Base-by-base conservation (phyloP, 1,284 basidiomycete species). In the Sutorius eximius region DNA sequence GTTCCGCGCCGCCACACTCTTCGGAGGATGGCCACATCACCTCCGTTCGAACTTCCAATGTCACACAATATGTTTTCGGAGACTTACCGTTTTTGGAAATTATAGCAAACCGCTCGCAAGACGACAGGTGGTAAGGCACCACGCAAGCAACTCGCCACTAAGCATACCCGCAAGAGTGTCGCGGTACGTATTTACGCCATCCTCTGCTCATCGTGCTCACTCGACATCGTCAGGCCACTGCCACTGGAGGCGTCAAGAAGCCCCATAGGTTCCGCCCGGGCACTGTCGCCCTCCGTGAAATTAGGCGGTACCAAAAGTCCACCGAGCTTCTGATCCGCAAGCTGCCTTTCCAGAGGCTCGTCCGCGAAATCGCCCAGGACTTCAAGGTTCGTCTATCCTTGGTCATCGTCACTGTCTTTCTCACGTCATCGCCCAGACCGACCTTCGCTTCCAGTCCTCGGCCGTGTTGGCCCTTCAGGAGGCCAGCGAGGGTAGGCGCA, bases 271-370 rank as follows among this genome's bases (percentile, higher is more conserved):
- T 80, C 76, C 72, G 78, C 44, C 79, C 79, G 5, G 79, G 79
- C 49, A 92, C 89, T 61, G 89, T 92, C 73, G 89, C 89, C 60
- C 85, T 92, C 58, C 86, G 90, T 75, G 89, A 92, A 76, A 92
- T 92, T 68, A 81, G 89, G 71, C 80, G 87, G 60, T 92, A 91
- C 82, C 90, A 92, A 73, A 89, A 87, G 78, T 87, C 87, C 61
- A 87, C 90, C 55, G 87, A 89, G 75, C 81, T 89, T 58, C 76
- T 89, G 63, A 89, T 89, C 74, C 79, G 87, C 70, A 89, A 89
- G 77, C 79, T 89, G 57, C 87, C 87, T 59, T 89, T 89, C 83
- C 86, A 89, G 70, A 81, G 86, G 63, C 81, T 89, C 49, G 87
- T 89, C 57, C 82, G 87, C 67, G 87, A 88, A 68, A 87, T 85